Evolutionary conservation across 73 alveolate species (phyloP), one percentile per base, ranked within the genome.

Genomic region (Paraurostyla sp.): DNA sequence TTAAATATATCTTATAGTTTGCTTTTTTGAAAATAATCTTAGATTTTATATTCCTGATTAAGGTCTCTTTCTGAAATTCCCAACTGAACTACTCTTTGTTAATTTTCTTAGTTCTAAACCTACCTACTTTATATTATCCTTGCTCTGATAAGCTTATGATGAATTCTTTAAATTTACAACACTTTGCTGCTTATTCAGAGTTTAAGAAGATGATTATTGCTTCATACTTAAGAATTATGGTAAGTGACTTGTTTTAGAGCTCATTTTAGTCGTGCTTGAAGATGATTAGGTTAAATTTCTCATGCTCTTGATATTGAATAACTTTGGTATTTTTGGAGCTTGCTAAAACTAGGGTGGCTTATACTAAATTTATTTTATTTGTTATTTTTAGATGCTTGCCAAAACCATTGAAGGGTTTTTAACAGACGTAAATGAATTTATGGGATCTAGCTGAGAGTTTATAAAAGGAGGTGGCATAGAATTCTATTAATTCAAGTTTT

Each of bases 11-110:
- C 41, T 65, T 30, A 65, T 30, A 3, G 58, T 65, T 38, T 40
- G 35, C 58, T 65, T 65, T 38, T 58, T 65, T 36, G 82, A 65
- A 59, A n/a, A n/a, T n/a, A n/a, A n/a, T n/a, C 32, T 9, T 3
- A 65, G 33, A 18, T 36, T 38, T 38, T 35, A 65, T 9, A 18
- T 20, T 54, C 23, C 23, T 4, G 23, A 54, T 18, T 54, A n/a
- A n/a, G 36, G 33, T 13, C 23, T 54, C 23, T 18, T 54, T 35
- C 23, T 54, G 69, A 13, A 20, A 13, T 54, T 9, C 9, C 13
- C 23, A 20, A 35, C 27, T 4, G 23, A 9, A 18, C 13, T 20
- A 54, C 23, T 52, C 69, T 52, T 52, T 18, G 30, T 52, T 18
- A 6, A 35, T n/a, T n/a, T n/a, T n/a, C n/a, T n/a, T n/a, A n/a